Evolutionary conservation across 192 early-diverging fungal species (phyloP), one percentile per base, ranked within the genome.

Genomic region (Umbelopsis sp.): DNA sequence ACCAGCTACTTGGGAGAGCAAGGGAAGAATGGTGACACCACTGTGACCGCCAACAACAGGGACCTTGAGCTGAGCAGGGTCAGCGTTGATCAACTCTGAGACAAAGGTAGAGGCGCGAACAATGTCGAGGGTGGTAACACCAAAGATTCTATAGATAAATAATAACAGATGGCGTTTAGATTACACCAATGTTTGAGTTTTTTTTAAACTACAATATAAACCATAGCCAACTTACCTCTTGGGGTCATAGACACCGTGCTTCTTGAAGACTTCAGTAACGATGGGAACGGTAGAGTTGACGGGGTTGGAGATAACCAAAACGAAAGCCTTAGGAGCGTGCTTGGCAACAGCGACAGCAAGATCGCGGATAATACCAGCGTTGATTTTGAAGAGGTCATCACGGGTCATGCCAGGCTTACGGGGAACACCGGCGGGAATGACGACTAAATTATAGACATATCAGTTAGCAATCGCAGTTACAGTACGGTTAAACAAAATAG

Each of bases 351-450:
- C 93, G 73, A 89, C 81, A 70, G 95, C 94, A 65, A 96, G 87
- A 67, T 80, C 87, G 72, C 87, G 89, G 73, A 95, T 93, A 79
- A 97, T 97, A 47, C 90, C 86, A 69, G 95, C 95, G 81, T 97
- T 97, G 84, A 89, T 95, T 89, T 97, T 99, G 92, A 99, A 99
- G 71, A 99, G 85, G 71, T 99, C 97, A 78, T 99, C 96, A 79
- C 97, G 93, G 73, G 96, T 95, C 97, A 99, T 99, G 65, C 96
- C 97, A 68, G 96, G 97, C 91, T 99, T 99, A 79, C 97, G 91
- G 68, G 97, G 97, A 20, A 99, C 93, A 79, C 97, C 96, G 68
- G 96, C 97, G 24, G 97, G 97, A 76, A 99, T 98, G 56, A 99
- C 93, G 68, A 99, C 92, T 49, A 94, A 66, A 41, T 34, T 29